Conservation (phyloP, 306 rosid species). For the Purshia tridentata region DNA sequence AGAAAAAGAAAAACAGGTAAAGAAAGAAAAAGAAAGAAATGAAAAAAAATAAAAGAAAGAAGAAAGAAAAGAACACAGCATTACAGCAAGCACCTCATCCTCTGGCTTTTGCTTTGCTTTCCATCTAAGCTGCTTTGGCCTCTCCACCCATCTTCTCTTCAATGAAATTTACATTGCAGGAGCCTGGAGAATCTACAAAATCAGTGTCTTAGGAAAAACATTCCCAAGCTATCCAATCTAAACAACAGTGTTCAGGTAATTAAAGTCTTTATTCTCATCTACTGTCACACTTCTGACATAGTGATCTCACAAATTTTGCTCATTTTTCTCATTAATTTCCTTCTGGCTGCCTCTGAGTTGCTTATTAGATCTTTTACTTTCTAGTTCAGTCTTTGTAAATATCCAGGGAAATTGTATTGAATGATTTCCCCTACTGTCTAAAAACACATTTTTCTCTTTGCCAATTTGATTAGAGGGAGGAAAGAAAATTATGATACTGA, state of each 20-base stretch:
- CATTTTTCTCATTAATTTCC: not conserved
- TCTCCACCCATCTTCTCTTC: slow-evolving; percentile 39
- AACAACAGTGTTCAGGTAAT: slow-evolving; percentile 27
- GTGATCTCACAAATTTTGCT: too few species aligned
- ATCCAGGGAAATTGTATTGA: not conserved
- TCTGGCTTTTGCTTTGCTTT: slow-evolving; percentile 40
- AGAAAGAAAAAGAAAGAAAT: slow-evolving; percentile 21
- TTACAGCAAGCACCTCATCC: slow-evolving; percentile 28
- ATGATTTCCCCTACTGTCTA: not conserved
- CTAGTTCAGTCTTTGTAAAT: not conserved
- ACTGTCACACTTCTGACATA: not conserved
- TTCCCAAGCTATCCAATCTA: slow-evolving; percentile 13
- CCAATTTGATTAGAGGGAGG: not conserved
- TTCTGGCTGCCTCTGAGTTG: not conserved
- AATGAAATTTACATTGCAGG: slow-evolving; percentile 26
- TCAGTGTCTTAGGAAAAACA: slow-evolving; percentile 13
- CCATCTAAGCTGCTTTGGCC: slow-evolving; percentile 35
- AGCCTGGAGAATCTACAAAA: slow-evolving; percentile 26
- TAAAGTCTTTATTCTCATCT: not conserved
- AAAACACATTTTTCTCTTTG: not conserved
- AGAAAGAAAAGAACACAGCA: slow-evolving; percentile 28
- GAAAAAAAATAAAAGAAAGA: slow-evolving; percentile 33
- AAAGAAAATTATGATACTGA: not conserved
- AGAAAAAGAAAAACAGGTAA: slow-evolving; percentile 27
- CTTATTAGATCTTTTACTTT: too few species aligned